phyloP scores from a whole-genome alignment of 176 grass and related monocot genomes.

The Cenchrus americanus region DNA sequence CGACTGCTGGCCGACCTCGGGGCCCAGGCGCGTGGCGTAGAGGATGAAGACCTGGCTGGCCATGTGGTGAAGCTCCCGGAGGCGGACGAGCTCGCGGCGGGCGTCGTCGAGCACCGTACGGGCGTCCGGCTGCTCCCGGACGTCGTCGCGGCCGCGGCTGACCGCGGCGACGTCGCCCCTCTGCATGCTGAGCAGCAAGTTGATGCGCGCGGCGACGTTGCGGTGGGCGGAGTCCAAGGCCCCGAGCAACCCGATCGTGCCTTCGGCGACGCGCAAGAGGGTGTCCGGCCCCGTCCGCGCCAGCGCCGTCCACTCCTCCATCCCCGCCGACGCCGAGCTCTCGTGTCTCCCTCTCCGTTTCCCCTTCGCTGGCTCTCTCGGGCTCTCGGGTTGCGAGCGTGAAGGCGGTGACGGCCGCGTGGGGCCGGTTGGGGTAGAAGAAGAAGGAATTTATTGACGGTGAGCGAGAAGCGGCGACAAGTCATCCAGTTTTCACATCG shows the following conservation, averaged over 20 bases:
- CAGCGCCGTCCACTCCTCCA: too few species aligned
- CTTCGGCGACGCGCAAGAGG: background rate
- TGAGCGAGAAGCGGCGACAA: too few species aligned
- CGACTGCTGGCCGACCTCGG: background rate
- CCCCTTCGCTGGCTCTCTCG: too few species aligned
- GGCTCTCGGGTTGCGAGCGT: background rate
- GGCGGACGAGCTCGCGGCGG: background rate
- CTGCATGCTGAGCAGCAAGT: background rate
- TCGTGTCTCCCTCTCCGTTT: too few species aligned
- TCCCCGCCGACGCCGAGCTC: too few species aligned
- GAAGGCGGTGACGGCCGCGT: background rate
- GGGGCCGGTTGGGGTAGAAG: too few species aligned
- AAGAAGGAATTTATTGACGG: too few species aligned
- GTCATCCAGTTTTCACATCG: too few species aligned
- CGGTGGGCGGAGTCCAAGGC: background rate
- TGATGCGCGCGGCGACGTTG: background rate
- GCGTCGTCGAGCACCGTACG: background rate
- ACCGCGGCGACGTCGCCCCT: background rate
- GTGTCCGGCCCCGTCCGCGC: background rate
- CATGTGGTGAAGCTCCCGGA: background rate
- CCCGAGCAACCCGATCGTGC: background rate
- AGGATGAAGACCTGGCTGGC: background rate
- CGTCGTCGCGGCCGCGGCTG: background rate
- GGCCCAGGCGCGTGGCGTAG: background rate
- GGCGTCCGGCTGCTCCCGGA: background rate